phyloP scores from a whole-genome alignment of 2,329 filamentous ascomycete species.

The Nigrospora oryzae region DNA sequence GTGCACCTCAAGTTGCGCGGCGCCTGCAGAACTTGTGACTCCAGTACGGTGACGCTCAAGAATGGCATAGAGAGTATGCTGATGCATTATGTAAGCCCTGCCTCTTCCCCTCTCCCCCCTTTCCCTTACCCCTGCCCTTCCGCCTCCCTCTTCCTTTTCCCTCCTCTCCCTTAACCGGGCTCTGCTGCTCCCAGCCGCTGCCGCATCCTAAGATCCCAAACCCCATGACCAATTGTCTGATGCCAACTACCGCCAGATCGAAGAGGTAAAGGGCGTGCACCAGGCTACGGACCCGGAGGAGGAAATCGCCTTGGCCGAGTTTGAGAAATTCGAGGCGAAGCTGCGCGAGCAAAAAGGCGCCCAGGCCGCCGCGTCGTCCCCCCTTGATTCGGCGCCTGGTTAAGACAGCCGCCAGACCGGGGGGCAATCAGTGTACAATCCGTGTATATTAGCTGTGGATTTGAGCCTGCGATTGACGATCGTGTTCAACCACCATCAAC shows the following conservation, averaged over 20 bases:
- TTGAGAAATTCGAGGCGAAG: slow-evolving; percentile 91
- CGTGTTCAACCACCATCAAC: too few species aligned
- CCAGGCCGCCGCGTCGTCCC: slow-evolving; percentile 17
- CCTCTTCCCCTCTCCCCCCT: not conserved
- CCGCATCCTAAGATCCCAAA: too few species aligned
- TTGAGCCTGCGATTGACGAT: too few species aligned
- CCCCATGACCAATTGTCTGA: too few species aligned
- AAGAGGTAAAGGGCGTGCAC: slow-evolving; percentile 87
- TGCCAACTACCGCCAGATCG: slow-evolving; percentile 44
- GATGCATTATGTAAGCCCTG: slow-evolving; percentile 76
- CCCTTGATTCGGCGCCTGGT: slow-evolving; percentile 25
- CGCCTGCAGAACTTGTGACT: slow-evolving; percentile 92
- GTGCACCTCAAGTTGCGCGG: slow-evolving; percentile 84
- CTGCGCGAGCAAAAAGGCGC: slow-evolving; percentile 44
- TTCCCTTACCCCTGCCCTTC: not conserved
- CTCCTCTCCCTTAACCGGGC: too few species aligned
- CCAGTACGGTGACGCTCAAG: slow-evolving; percentile 91
- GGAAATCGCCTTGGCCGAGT: slow-evolving; percentile 77
- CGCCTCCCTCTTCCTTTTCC: not conserved
- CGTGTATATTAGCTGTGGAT: too few species aligned
- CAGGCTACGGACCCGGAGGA: slow-evolving; percentile 91
- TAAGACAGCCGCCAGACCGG: slow-evolving; percentile 8
- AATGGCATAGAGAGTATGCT: slow-evolving; percentile 98
- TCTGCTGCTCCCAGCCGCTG: too few species aligned
- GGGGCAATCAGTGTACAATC: too few species aligned